These are phyloP conservation scores for Penicillium chermesinum DNA, from an alignment of 495 filamentous ascomycete species.

Conservation along the genomic window DNA sequence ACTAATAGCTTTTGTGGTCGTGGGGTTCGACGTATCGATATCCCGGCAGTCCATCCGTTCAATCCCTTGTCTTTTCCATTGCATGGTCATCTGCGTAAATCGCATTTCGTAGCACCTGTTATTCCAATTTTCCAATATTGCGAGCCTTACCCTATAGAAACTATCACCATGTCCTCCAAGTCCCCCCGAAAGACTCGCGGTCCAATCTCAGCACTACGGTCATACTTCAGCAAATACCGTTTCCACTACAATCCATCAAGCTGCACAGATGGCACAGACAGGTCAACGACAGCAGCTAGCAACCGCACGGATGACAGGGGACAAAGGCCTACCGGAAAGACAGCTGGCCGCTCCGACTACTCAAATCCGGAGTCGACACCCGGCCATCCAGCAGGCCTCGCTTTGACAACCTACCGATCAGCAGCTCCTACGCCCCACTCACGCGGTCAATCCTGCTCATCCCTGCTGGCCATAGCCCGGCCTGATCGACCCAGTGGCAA, in stretches of 20 bases:
- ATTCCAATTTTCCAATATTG: too few species aligned
- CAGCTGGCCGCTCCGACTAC: too few species aligned
- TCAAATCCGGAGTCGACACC: neutral
- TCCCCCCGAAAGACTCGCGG: neutral
- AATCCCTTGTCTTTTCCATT: too few species aligned
- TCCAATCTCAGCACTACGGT: neutral
- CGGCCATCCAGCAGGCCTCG: neutral
- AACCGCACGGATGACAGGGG: neutral
- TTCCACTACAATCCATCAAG: neutral
- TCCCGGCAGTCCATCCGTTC: too few species aligned
- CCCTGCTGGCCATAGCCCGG: too few species aligned
- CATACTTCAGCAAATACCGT: neutral
- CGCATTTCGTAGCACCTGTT: too few species aligned
- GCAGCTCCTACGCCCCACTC: too few species aligned
- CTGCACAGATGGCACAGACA: neutral
- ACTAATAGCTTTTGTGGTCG: conserved; percentile 4
- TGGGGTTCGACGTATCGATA: neutral
- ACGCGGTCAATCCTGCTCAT: too few species aligned
- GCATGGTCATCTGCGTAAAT: too few species aligned
- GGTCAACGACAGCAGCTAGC: neutral
- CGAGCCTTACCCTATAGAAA: neutral
- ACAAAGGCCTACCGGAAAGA: too few species aligned
- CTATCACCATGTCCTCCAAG: neutral
- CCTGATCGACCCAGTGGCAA: too few species aligned
- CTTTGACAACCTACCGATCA: neutral